Base-by-base conservation (phyloP, 192 early-diverging fungal species). In the Backusella luteola region DNA sequence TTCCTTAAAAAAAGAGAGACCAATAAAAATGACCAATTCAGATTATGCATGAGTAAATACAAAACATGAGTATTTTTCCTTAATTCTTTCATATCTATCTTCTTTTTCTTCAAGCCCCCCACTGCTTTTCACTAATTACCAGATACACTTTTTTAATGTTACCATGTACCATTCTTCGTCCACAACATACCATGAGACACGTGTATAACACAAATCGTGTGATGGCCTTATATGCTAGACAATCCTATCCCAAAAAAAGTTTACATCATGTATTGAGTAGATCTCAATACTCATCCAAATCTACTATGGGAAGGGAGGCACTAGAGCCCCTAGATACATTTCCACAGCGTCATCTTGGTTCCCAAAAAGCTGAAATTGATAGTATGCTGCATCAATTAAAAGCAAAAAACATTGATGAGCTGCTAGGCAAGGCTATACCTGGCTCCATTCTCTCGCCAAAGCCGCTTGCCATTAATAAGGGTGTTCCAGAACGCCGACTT, bases 261-360 rank as follows among this genome's bases (percentile, higher is more conserved):
- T 49, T 49, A 17, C 46, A 19, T 0, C 0, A 19, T n/a, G 3
- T 19, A 19, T 49, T 49, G 46, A 19, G 46, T 19, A 49, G 6
- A 49, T 49, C 17, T 49, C 46, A 49, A 17, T 49, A 49, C 19
- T 49, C 46, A 49, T 49, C 46, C 5, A 49, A 49, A 49, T 32
- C 32, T 32, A 17, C 46, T n/a, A 49, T 49, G n/a, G 46, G 46
- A 49, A 49, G 46, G 17, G 46, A 83, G 29, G 71, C 71, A 4
- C 86, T 89, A 78, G 80, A 85, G 11, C 85, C 85, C 46, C 73
- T 89, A 36, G 93, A 95, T 73, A 92, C 89, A 67, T 95, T 95
- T 82, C 84, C 87, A 71, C 88, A 89, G 73, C 91, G 98, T 59
- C 98, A 99, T 86, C 92, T 93, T 80, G 98, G 98, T 0, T 91